These are phyloP conservation scores for Calycina marina DNA, from an alignment of 2,329 filamentous ascomycete genomes.

Conservation along the genomic window DNA sequence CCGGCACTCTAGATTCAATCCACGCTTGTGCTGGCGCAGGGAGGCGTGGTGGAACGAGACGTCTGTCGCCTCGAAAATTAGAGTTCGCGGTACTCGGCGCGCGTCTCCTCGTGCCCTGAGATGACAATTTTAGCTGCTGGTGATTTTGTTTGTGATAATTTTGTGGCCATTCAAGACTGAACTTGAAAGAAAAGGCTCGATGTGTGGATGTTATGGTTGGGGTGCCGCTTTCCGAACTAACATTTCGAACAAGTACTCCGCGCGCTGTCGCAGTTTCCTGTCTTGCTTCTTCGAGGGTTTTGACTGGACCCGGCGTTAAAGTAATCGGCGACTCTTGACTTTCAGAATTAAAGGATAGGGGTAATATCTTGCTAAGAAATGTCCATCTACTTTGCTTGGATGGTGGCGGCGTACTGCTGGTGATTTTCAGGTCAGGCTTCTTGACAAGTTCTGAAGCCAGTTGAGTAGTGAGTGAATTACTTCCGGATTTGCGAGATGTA, in stretches of 20 bases:
- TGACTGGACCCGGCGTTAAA: conserved; percentile 20
- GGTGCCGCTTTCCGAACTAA: conserved; percentile 41
- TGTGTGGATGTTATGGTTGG: conserved; percentile 27
- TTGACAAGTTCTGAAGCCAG: conserved; percentile 10
- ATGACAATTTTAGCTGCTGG: not conserved
- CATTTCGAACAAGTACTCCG: conserved; percentile 31
- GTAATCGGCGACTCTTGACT: conserved; percentile 4
- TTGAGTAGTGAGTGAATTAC: conserved; percentile 12
- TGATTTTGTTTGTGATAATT: conserved; percentile 24
- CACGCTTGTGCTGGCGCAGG: conserved; percentile 55
- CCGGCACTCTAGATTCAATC: conserved; percentile 28
- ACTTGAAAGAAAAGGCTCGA: conserved; percentile 53
- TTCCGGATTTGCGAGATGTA: conserved; percentile 4
- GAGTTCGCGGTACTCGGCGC: conserved; percentile 3
- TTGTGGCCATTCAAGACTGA: conserved; percentile 52
- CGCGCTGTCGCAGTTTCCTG: conserved; percentile 35
- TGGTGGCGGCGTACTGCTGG: conserved; percentile 8
- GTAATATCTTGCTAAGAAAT: conserved; percentile 48
- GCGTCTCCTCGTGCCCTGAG: conserved; percentile 1
- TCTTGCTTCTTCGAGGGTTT: conserved; percentile 35
- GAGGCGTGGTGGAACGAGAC: conserved; percentile 53
- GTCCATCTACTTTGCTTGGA: conserved; percentile 44
- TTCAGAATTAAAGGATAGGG: conserved; percentile 18
- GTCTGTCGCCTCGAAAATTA: conserved; percentile 29
- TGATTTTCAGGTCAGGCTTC: conserved; percentile 7